Conservation (phyloP, 495 filamentous ascomycete genomes). For the Acidiella bohemica region DNA sequence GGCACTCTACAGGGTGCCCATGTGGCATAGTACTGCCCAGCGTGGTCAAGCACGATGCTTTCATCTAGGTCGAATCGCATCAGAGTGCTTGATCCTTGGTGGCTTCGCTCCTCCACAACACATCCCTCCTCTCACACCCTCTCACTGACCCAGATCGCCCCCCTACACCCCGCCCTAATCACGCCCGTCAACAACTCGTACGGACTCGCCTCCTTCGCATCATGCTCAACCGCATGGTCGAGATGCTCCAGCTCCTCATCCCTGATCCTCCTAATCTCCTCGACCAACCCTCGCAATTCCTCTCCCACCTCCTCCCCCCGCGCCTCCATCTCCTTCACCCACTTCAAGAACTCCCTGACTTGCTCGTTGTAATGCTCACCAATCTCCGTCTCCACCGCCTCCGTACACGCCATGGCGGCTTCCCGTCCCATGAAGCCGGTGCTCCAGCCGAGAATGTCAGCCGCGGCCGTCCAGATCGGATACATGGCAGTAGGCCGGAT, state of each 20-base stretch:
- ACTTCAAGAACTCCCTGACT: slow-evolving; percentile 63
- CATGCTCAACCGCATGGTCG: slow-evolving; percentile 87
- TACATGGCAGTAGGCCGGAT: slow-evolving; percentile 90
- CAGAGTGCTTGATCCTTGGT: too few relatives aligned
- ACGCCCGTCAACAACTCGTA: slow-evolving; percentile 80
- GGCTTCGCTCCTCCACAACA: too few relatives aligned
- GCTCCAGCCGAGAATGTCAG: slow-evolving; percentile 74
- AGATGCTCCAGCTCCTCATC: slow-evolving; percentile 96
- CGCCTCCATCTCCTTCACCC: slow-evolving; percentile 51
- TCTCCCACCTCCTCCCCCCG: slow-evolving; percentile 63
- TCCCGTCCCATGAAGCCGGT: slow-evolving; percentile 85
- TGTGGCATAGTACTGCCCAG: too few relatives aligned
- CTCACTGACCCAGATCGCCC: slow-evolving; percentile 89
- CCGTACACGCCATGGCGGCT: slow-evolving; percentile 96
- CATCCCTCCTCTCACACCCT: slow-evolving; percentile 44
- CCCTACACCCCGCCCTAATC: slow-evolving; percentile 75
- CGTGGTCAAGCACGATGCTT: too few relatives aligned
- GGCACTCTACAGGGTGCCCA: too few relatives aligned
- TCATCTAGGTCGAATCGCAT: too few relatives aligned
- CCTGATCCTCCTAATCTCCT: slow-evolving; percentile 64
- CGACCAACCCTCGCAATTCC: slow-evolving; percentile 61
- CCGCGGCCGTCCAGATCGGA: slow-evolving; percentile 75
- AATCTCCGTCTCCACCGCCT: slow-evolving; percentile 97
- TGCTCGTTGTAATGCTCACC: slow-evolving; percentile 92
- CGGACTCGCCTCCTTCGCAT: slow-evolving; percentile 73